Percentiles rank a stretch among this genome's conserved stretches.
Evolutionary conservation across 192 early-diverging fungal species (phyloP).

Genomic region (Gonapodya prolifera): DNA sequence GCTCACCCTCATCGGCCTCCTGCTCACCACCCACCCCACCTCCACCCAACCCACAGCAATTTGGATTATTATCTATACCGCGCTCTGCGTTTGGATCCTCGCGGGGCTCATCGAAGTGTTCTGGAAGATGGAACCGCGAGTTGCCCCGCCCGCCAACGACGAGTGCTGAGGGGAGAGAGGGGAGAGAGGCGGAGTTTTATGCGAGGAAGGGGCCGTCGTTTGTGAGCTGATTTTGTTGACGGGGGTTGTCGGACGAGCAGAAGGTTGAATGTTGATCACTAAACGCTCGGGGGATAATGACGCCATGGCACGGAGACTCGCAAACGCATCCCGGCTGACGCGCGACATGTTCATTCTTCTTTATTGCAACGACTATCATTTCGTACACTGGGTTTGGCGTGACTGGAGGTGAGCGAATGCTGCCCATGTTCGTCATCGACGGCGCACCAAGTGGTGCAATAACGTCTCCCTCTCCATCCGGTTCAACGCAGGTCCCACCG

Average conservation of each 20-base stretch:
- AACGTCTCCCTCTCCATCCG: neutral
- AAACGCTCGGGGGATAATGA: no score
- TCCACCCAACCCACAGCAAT: neutral
- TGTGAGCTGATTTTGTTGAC: no score
- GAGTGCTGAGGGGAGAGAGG: neutral
- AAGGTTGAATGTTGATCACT: no score
- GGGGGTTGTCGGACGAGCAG: no score
- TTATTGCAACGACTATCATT: neutral
- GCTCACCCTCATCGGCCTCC: neutral
- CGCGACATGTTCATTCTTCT: neutral
- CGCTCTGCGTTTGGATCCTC: neutral
- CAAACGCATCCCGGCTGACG: neutral
- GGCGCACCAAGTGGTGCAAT: neutral
- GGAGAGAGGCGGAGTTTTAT: neutral
- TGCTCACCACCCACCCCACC: neutral
- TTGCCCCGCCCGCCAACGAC: neutral
- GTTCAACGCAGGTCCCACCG: neutral
- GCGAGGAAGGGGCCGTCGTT: neutral
- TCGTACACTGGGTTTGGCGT: neutral
- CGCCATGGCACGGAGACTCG: neutral
- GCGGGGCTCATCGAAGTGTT: neutral
- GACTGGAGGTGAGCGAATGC: neutral
- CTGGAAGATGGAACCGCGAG: neutral
- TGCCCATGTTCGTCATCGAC: neutral
- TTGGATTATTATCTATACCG: neutral